Evolutionary conservation across 768 basidiomycete species (phyloP).

Genomic region (Cystobasidium onofrii): DNA sequence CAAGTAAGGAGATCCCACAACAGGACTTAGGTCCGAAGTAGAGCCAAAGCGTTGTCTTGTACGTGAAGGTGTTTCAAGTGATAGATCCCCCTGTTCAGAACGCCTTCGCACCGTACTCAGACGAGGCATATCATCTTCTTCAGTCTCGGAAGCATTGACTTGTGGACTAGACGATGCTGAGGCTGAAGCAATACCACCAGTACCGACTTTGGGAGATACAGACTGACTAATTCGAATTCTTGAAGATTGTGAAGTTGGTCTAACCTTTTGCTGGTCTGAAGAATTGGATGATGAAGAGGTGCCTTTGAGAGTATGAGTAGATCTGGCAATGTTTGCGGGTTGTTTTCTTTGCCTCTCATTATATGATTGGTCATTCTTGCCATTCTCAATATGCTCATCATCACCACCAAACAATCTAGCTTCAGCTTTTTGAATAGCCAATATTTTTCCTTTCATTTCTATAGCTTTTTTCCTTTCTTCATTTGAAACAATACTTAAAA

Average conservation of each 20-base stretch:
- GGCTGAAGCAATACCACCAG: background rate
- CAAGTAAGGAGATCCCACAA: background rate
- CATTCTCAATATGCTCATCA: background rate
- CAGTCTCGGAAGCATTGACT: background rate
- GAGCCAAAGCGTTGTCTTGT: conserved; percentile 2
- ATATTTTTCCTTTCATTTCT: conserved; percentile 4
- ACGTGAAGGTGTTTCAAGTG: background rate
- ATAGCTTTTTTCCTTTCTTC: conserved; percentile 26
- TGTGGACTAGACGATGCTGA: background rate
- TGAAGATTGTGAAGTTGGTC: background rate
- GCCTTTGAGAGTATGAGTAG: too few species aligned
- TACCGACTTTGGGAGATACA: background rate
- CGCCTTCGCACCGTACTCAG: background rate
- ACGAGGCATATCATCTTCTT: background rate
- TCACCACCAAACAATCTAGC: conserved; percentile 16
- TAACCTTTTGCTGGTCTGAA: background rate
- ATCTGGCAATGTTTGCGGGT: too few species aligned
- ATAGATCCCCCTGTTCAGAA: conserved; percentile 9
- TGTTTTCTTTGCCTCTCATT: too few species aligned
- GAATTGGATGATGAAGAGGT: background rate
- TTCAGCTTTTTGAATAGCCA: conserved; percentile 25
- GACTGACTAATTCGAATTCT: background rate
- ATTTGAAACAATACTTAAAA: conserved; percentile 1
- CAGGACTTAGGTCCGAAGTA: background rate
- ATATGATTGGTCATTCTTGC: background rate